Evolutionary conservation across 371 early-diverging fungal genomes (phyloP).

Genomic region (Saksenaea vasiformis): DNA sequence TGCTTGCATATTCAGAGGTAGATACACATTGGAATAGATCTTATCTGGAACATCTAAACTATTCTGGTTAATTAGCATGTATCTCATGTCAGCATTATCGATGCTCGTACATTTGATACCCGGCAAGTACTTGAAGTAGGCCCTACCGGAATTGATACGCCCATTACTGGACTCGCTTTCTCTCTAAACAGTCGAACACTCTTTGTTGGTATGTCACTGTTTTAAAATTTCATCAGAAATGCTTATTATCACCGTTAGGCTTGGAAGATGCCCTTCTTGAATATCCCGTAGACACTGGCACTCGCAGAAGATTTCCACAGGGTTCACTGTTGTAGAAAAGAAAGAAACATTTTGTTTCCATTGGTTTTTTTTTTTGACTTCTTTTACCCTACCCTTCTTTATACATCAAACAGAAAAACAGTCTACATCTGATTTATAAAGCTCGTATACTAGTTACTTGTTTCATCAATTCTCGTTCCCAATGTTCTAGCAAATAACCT

Average conservation of each 20-base stretch:
- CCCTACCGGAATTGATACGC: slow-evolving; percentile 61
- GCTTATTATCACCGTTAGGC: slow-evolving; percentile 26
- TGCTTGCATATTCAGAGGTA: slow-evolving; percentile 82
- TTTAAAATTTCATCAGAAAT: not conserved
- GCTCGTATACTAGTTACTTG: slow-evolving; percentile 6
- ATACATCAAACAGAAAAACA: not conserved
- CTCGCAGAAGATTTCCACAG: slow-evolving; percentile 58
- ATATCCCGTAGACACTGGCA: slow-evolving; percentile 57
- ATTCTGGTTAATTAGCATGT: slow-evolving; percentile 57
- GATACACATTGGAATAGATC: not conserved
- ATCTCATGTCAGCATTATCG: slow-evolving; percentile 82
- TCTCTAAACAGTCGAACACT: slow-evolving; percentile 75
- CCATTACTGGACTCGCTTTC: slow-evolving; percentile 80
- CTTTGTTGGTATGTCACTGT: slow-evolving; percentile 71
- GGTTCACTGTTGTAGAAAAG: slow-evolving; percentile 47
- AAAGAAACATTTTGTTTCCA: not conserved
- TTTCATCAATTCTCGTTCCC: slow-evolving; percentile 12
- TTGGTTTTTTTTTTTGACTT: not conserved
- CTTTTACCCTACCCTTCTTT: not conserved
- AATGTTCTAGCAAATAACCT: slow-evolving; percentile 8
- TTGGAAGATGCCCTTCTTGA: slow-evolving; percentile 58
- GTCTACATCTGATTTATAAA: not conserved
- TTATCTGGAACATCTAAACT: not conserved
- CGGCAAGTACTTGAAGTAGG: slow-evolving; percentile 67
- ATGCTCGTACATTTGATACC: slow-evolving; percentile 81